These are phyloP conservation scores for Ensete glaucum DNA, from an alignment of 176 grass and related monocot species.

Conservation along the genomic window DNA sequence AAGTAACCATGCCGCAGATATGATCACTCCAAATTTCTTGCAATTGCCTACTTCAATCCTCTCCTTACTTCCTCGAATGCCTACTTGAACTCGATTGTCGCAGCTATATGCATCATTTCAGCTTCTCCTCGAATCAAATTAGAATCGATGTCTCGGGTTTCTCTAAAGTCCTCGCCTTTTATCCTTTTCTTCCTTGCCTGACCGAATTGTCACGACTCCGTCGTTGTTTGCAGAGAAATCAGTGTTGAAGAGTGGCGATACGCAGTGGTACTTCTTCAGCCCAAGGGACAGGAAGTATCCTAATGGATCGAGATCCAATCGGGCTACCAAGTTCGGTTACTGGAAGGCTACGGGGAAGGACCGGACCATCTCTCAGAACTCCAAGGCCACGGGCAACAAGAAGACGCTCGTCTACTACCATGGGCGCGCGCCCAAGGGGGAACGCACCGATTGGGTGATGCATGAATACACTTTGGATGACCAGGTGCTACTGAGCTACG, in stretches of 20 bases:
- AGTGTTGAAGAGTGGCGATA: constrained; percentile 68
- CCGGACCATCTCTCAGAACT: constrained; percentile 35
- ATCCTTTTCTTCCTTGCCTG: background rate
- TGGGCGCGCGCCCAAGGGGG: constrained; percentile 69
- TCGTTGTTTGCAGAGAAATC: constrained; percentile 48
- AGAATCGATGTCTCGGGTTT: background rate
- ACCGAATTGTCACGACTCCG: too few relatives aligned
- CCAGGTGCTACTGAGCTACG: constrained; percentile 25
- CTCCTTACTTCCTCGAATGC: background rate
- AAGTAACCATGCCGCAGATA: too few relatives aligned
- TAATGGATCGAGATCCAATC: constrained; percentile 71
- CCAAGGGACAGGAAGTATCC: constrained; percentile 85
- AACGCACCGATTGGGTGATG: constrained; percentile 87
- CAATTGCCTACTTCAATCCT: background rate
- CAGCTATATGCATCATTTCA: background rate
- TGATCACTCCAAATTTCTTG: too few relatives aligned
- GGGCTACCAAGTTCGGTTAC: constrained; percentile 59
- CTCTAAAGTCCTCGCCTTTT: background rate
- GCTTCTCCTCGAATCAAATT: background rate
- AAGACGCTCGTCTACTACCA: constrained; percentile 78
- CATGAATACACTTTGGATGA: constrained; percentile 30
- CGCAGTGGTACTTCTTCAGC: constrained; percentile 94
- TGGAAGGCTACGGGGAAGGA: constrained; percentile 92
- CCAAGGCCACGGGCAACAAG: constrained; percentile 55
- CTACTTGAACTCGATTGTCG: background rate